Conservation (phyloP, 2,329 filamentous ascomycete species). For the Byssothecium circinans region DNA sequence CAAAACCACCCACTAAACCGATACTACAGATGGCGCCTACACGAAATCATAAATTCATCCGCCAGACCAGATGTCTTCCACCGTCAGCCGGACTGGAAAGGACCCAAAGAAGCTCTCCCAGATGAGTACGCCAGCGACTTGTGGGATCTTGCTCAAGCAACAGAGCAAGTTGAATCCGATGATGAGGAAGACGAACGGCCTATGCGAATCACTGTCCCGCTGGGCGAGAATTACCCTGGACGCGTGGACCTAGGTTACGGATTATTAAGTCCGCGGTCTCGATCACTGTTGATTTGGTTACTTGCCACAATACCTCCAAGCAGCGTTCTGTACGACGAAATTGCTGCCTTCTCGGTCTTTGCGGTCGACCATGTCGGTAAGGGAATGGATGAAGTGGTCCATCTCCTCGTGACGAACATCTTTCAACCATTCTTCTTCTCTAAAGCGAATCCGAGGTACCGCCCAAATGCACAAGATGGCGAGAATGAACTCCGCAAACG, state of each 20-base stretch:
- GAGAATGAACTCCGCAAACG: conserved; percentile 25
- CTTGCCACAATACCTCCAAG: conserved; percentile 79
- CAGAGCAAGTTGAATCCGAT: conserved; percentile 65
- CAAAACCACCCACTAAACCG: conserved; percentile 70
- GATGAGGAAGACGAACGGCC: conserved; percentile 47
- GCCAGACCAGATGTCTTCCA: conserved; percentile 29
- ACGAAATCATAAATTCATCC: conserved; percentile 73
- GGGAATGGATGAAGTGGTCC: conserved; percentile 88
- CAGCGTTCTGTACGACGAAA: conserved; percentile 75
- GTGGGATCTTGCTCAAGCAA: conserved; percentile 80
- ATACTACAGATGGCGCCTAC: conserved; percentile 91
- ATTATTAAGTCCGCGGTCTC: conserved; percentile 29
- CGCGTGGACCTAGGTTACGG: conserved; percentile 30
- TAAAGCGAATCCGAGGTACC: conserved; percentile 64
- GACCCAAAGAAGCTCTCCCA: conserved; percentile 70
- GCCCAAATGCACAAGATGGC: conserved; percentile 17
- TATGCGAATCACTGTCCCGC: conserved; percentile 23
- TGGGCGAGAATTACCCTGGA: conserved; percentile 33
- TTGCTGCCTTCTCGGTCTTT: conserved; percentile 83
- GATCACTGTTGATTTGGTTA: conserved; percentile 77
- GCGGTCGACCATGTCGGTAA: conserved; percentile 83
- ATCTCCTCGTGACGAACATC: conserved; percentile 82
- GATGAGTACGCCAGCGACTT: conserved; percentile 80
- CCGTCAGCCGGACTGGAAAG: conserved; percentile 63
- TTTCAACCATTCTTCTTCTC: conserved; percentile 74